These are phyloP conservation scores for Halenospora varia DNA, from an alignment of 495 filamentous ascomycete species.

Conservation along the genomic window DNA sequence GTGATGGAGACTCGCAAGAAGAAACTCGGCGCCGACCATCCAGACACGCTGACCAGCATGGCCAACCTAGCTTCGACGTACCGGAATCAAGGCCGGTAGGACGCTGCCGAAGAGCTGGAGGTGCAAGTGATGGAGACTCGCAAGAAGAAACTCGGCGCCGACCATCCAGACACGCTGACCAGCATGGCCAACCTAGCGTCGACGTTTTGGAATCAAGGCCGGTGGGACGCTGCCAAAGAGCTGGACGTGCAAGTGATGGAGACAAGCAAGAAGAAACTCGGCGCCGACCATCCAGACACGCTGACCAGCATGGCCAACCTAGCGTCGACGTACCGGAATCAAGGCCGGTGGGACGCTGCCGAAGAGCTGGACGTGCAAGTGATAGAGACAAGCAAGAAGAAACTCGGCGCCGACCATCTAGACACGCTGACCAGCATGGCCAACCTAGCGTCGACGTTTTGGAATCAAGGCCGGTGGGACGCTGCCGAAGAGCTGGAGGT, in stretches of 20 bases:
- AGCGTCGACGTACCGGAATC: constrained; percentile 21
- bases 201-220: constrained; percentile 25
- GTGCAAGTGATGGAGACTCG: constrained; percentile 27
- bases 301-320: constrained; percentile 31
- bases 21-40: constrained; percentile 33
- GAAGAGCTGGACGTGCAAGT: constrained; percentile 30
- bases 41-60: constrained; percentile 31
- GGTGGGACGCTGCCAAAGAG: constrained; percentile 30
- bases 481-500: constrained; percentile 30
- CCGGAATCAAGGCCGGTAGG: constrained; percentile 26
- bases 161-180: constrained; percentile 32
- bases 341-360: constrained; percentile 30
- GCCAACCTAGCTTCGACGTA: constrained; percentile 27
- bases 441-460: constrained; percentile 26
- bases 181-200: constrained; percentile 30
- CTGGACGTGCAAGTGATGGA: constrained; percentile 28
- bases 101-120: constrained; percentile 30
- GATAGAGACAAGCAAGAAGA: constrained; percentile 22
- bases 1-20: constrained; percentile 25
- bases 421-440: constrained; percentile 30
- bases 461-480: constrained; percentile 27
- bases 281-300: constrained; percentile 34
- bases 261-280: constrained; percentile 23
- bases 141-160: constrained; percentile 27
- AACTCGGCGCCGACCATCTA: constrained; percentile 33